Evolutionary conservation across 2,329 filamentous ascomycete genomes (phyloP).

Genomic region (Hypoxylon sp.): DNA sequence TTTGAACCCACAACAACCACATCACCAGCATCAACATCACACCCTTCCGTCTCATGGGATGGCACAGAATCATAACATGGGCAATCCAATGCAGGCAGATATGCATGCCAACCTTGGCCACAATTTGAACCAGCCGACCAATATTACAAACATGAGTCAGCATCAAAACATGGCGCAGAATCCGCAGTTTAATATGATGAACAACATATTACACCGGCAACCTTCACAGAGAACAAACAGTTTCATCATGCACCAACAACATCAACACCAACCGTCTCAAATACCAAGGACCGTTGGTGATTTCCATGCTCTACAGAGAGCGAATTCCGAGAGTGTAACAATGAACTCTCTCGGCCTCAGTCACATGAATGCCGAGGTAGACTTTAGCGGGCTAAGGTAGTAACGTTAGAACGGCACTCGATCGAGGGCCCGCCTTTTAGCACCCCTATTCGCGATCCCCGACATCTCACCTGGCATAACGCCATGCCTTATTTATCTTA

Average conservation of each 20-base stretch:
- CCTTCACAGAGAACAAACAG: conserved; percentile 58
- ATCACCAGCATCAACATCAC: conserved; percentile 52
- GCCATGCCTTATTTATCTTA: conserved; percentile 18
- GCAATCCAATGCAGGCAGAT: conserved; percentile 55
- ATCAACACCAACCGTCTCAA: conserved; percentile 50
- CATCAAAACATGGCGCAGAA: conserved; percentile 50
- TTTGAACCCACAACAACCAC: conserved; percentile 53
- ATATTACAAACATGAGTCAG: conserved; percentile 53
- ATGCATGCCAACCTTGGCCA: conserved; percentile 52
- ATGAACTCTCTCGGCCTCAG: conserved; percentile 57
- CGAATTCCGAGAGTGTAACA: conserved; percentile 58
- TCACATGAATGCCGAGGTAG: conserved; percentile 57
- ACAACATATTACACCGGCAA: conserved; percentile 55
- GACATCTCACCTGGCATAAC: neutral
- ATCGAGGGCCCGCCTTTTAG: conserved; percentile 8
- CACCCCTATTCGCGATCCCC: neutral
- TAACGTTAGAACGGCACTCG: conserved; percentile 21
- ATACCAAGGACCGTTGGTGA: conserved; percentile 63
- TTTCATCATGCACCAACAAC: conserved; percentile 58
- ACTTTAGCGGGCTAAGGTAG: conserved; percentile 59
- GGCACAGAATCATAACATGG: conserved; percentile 54
- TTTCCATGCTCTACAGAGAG: conserved; percentile 65
- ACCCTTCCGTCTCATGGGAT: conserved; percentile 52
- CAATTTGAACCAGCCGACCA: conserved; percentile 53
- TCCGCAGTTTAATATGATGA: conserved; percentile 53